A percentile compares a stretch with the other conserved stretches of the same genome.
Conservation (phyloP, 345 rosid genomes). For the Linum trigynum region DNA sequence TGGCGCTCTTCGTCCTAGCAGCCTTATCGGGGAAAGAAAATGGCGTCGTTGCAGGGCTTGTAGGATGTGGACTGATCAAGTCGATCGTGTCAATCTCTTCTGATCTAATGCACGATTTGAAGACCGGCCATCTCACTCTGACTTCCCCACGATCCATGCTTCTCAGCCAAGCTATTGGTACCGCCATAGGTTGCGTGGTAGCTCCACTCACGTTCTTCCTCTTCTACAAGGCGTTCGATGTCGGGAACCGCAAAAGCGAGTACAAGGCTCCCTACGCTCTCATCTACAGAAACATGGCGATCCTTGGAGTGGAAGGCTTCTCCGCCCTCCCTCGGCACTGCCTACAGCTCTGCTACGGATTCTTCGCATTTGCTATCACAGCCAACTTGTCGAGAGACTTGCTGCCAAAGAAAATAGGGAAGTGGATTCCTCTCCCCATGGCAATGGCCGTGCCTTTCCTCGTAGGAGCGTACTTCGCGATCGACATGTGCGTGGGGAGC, state of each 20-base stretch:
- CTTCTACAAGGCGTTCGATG: constrained; percentile 81
- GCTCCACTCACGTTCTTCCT: constrained; percentile 81
- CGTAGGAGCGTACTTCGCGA: constrained; percentile 42
- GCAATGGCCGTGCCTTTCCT: constrained; percentile 97
- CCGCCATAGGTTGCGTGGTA: constrained; percentile 74
- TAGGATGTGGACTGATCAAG: constrained; percentile 84
- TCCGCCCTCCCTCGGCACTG: constrained; percentile 83
- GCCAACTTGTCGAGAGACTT: constrained; percentile 57
- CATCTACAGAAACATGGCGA: constrained; percentile 85
- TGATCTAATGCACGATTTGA: constrained; percentile 92
- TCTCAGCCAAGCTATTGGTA: constrained; percentile 73
- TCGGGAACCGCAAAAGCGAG: constrained; percentile 81
- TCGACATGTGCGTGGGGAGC: constrained; percentile 18
- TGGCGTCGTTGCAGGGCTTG: constrained; percentile 79
- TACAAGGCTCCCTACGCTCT: constrained; percentile 93
- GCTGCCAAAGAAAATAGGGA: constrained; percentile 37
- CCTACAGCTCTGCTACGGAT: constrained; percentile 75
- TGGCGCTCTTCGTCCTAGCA: constrained; percentile 74
- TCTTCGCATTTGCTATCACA: constrained; percentile 61
- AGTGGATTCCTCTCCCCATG: constrained; percentile 88
- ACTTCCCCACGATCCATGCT: constrained; percentile 93
- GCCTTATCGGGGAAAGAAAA: constrained; percentile 53
- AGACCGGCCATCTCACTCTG: constrained; percentile 74
- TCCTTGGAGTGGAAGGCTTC: constrained; percentile 85
- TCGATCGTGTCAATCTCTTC: constrained; percentile 81